Base-by-base conservation (phyloP, 352 stramenopile species). In the Pythium myriotylum region DNA sequence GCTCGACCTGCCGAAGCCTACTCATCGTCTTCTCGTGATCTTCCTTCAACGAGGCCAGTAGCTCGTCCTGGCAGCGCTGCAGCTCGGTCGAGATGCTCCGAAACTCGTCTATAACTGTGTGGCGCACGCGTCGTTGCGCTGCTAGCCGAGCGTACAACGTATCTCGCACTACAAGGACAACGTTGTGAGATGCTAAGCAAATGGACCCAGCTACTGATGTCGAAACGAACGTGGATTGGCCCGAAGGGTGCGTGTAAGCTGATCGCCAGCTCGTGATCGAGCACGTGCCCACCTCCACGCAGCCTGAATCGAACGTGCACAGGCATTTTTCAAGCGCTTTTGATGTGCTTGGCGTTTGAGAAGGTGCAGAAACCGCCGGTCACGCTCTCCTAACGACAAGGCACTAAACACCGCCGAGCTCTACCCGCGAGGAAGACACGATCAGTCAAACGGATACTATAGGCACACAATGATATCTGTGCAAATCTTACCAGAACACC, bases 351-450 rank as follows among this genome's bases (percentile, higher is more conserved):
- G 78, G 2, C 70, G 65, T 0, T 55, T 65, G 2, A 93, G 52
- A 0, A 86, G 64, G 22, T 81, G 65, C 10, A 91, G 73, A 9
- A 93, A 87, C 12, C 77, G 76, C 13, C 73, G 74, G 46, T 93
- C 81, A 7, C 74, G 65, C 19, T 90, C 84, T 22, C 73, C 66
- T 5, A 91, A 71, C 20, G 62, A 66, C 20, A 91, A 67, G 16
- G 88, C 72, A 8, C 71, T 69, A 40, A 90, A 91, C 37, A 93
- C 67, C 1, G 78, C 80, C 14, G 84, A 84, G 37, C 80, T 89
- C 82, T 91, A 41, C 17, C 8, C 22, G 17, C 4, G 23, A 35
- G 5, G 29, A 35, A 5, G 5, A 35, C 29, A 35, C 29, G 29
- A 35, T 35, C 29, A 35, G 29, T 5, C 10, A 10, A 35, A 35